Evolutionary conservation across 768 basidiomycete species (phyloP).

Genomic region (Podaxis sp.): DNA sequence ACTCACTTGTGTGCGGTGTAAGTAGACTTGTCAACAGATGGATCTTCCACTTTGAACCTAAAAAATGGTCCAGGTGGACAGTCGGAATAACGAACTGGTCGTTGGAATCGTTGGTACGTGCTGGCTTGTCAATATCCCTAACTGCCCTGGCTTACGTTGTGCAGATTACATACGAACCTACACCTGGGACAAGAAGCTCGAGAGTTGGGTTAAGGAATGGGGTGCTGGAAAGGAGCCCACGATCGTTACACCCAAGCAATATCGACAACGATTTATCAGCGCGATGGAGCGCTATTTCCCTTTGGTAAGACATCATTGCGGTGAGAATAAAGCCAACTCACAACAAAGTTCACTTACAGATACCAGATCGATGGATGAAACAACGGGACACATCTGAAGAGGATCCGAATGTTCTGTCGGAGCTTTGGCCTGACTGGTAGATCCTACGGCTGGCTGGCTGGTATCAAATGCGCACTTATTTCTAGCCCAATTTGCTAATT

Average conservation of each 20-base stretch:
- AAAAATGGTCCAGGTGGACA: constrained; percentile 60
- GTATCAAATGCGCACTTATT: background rate
- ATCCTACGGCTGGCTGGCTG: background rate
- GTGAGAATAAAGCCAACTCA: background rate
- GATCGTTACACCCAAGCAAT: constrained; percentile 94
- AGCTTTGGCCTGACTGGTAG: constrained; percentile 67
- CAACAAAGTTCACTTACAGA: constrained; percentile 33
- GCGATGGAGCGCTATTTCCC: constrained; percentile 92
- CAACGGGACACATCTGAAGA: constrained; percentile 76
- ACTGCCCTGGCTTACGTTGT: constrained; percentile 1
- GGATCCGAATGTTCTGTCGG: constrained; percentile 50
- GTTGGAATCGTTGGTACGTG: constrained; percentile 92
- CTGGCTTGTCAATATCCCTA: background rate
- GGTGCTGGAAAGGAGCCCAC: constrained; percentile 85
- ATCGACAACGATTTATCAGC: constrained; percentile 79
- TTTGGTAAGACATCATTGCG: constrained; percentile 43
- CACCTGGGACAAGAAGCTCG: constrained; percentile 98
- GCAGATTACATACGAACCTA: constrained; percentile 93
- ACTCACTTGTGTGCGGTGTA: constrained; percentile 87
- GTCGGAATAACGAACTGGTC: constrained; percentile 83
- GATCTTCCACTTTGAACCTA: background rate
- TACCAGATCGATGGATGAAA: constrained; percentile 92
- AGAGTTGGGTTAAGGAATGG: constrained; percentile 97
- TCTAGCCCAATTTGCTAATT: background rate
- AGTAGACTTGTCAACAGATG: background rate